Conservation (phyloP, 306 rosid genomes). For the Lotus japonicus region DNA sequence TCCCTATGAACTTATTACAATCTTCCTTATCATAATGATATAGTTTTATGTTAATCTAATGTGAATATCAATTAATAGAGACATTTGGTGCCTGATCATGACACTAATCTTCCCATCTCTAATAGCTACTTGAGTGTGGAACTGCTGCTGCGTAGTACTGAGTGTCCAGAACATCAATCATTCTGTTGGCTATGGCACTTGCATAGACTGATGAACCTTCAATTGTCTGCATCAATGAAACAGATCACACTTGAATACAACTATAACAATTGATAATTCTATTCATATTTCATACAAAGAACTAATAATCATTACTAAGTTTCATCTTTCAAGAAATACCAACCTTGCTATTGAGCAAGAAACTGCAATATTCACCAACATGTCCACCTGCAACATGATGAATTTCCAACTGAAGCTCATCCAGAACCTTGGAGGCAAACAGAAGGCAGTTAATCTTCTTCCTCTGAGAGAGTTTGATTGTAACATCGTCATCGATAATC, state of each 20-base stretch:
- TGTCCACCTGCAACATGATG: slow-evolving; percentile 97
- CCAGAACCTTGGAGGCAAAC: slow-evolving; percentile 62
- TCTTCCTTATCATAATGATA: neutral
- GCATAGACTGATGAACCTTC: slow-evolving; percentile 74
- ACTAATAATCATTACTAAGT: neutral
- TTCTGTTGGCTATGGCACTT: slow-evolving; percentile 62
- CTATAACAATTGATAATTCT: neutral
- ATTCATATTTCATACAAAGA: neutral
- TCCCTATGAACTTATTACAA: slow-evolving; percentile 7
- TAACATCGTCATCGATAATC: slow-evolving; percentile 81
- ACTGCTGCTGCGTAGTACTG: slow-evolving; percentile 42
- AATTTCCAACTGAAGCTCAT: slow-evolving; percentile 82
- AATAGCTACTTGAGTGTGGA: slow-evolving; percentile 27
- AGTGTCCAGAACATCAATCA: slow-evolving; percentile 57
- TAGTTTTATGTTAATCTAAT: neutral
- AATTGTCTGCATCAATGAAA: slow-evolving; percentile 38
- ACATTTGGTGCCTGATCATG: neutral
- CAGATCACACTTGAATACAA: neutral
- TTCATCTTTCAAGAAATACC: neutral
- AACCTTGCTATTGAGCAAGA: slow-evolving; percentile 95
- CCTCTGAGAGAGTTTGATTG: slow-evolving; percentile 74
- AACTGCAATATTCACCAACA: slow-evolving; percentile 88
- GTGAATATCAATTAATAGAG: too few relatives aligned
- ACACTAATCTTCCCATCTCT: neutral
- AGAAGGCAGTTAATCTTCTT: slow-evolving; percentile 70